A percentile compares a stretch with the other conserved stretches of the same genome.
Conservation (phyloP, 2,329 filamentous ascomycete genomes). For the Parafenestella ontariensis region DNA sequence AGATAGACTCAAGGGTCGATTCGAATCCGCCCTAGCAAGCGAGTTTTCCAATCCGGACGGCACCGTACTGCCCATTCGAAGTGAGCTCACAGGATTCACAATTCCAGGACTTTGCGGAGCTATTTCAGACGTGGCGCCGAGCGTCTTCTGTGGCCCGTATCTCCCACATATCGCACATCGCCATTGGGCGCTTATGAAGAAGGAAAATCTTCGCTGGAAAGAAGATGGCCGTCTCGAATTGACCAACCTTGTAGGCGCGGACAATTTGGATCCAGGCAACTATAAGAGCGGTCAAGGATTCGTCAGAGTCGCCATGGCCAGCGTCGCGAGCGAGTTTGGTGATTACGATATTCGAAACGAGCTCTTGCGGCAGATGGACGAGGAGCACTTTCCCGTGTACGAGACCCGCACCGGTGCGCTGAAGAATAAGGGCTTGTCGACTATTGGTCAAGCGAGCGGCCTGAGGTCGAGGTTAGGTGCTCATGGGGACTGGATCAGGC, state of each 20-base stretch:
- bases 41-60: constrained; percentile 26
- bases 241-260: constrained; percentile 21
- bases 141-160: constrained; percentile 13
- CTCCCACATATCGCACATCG: constrained; percentile 19
- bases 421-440: constrained; percentile 18
- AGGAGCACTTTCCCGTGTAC: constrained; percentile 17
- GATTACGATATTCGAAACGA: constrained; percentile 16
- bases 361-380: constrained; percentile 17
- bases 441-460: constrained; percentile 4
- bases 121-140: constrained; percentile 15
- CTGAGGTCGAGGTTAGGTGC: constrained; percentile 8
- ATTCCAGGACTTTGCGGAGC: constrained; percentile 23
- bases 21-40: constrained; percentile 13
- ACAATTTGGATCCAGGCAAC: constrained; percentile 24
- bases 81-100: constrained; percentile 26
- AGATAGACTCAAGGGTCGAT: constrained; percentile 8
- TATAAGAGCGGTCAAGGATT: constrained; percentile 19
- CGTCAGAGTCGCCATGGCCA: constrained; percentile 12
- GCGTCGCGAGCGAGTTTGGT: constrained; percentile 20
- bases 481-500: constrained; percentile 12
- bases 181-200: constrained; percentile 20
- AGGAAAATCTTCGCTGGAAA: constrained; percentile 14
- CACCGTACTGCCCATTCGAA: constrained; percentile 23
- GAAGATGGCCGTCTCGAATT: constrained; percentile 11
- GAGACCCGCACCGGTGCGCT: constrained; percentile 16